Evolutionary conservation across 805 yeast genomes (phyloP).

Genomic region (Phaffomyces antillensis): DNA sequence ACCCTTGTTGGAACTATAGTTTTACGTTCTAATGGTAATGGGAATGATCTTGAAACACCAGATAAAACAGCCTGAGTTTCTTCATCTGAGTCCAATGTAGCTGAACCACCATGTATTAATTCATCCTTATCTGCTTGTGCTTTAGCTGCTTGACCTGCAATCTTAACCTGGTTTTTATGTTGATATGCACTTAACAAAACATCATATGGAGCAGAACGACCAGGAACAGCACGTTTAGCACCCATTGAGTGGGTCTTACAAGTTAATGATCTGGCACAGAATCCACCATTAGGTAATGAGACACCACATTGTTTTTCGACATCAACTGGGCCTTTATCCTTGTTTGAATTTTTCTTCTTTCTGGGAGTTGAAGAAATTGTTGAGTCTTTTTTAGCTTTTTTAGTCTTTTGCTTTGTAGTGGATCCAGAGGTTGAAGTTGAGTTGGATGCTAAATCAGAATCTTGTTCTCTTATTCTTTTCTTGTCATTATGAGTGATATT

Average conservation of each 20-base stretch:
- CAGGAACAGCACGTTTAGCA: constrained; percentile 90
- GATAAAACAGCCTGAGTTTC: constrained; percentile 88
- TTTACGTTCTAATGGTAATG: constrained; percentile 77
- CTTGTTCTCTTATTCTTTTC: constrained; percentile 16
- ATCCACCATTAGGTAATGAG: constrained; percentile 86
- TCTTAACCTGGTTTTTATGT: constrained; percentile 83
- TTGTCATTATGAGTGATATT: constrained; percentile 1
- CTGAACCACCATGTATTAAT: constrained; percentile 37
- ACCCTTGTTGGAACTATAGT: constrained; percentile 62
- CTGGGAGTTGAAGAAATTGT: constrained; percentile 8
- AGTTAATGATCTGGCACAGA: constrained; percentile 91
- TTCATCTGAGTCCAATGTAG: constrained; percentile 62
- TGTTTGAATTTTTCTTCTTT: constrained; percentile 40
- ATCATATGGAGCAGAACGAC: constrained; percentile 91
- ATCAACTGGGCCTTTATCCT: constrained; percentile 78
- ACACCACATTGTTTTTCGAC: constrained; percentile 97
- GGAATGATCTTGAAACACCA: constrained; percentile 75
- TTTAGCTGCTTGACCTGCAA: constrained; percentile 75
- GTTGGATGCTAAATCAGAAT: no score
- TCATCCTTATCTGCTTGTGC: constrained; percentile 73
- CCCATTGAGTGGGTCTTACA: constrained; percentile 99
- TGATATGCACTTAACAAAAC: constrained; percentile 82
- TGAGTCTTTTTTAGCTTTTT: constrained; percentile 23
- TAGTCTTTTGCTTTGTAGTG: constrained; percentile 5
- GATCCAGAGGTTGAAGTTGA: constrained; percentile 10